phyloP scores from a whole-genome alignment of 257 asterid genomes.

The Lycium ferocissimum region DNA sequence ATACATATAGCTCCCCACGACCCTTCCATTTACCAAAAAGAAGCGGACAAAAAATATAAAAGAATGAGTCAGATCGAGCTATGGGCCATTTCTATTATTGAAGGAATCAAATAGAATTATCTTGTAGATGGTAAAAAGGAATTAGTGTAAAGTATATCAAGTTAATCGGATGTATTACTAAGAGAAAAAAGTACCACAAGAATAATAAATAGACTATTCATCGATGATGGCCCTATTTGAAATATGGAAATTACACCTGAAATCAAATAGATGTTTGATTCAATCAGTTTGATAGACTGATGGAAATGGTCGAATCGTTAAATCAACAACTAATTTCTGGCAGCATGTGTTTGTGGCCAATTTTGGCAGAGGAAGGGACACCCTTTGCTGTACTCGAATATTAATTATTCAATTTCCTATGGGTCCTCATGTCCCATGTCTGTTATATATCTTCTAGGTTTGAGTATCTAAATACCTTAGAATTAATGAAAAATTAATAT shows the following conservation, averaged over 20 bases:
- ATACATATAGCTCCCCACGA: constrained; percentile 27
- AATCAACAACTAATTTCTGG: constrained; percentile 46
- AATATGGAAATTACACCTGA: constrained; percentile 19
- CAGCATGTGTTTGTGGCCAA: constrained; percentile 39
- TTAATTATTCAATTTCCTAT: constrained; percentile 26
- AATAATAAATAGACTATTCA: not conserved
- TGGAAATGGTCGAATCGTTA: constrained; percentile 37
- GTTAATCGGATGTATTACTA: not conserved
- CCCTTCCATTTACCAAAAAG: constrained; percentile 17
- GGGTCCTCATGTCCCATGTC: constrained; percentile 30
- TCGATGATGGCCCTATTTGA: not conserved
- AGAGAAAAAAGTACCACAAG: not conserved
- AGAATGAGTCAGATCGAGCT: not conserved
- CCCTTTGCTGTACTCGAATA: constrained; percentile 26
- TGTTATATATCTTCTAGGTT: not conserved
- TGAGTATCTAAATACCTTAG: not conserved
- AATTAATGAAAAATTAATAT: not conserved
- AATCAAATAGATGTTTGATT: constrained; percentile 15
- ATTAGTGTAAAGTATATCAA: not conserved
- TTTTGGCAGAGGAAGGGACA: constrained; percentile 28
- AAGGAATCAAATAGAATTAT: not conserved
- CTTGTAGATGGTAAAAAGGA: not conserved
- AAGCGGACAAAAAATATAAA: not conserved
- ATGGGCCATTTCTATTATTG: not conserved
- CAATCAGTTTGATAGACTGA: constrained; percentile 28